phyloP scores from a whole-genome alignment of 495 filamentous ascomycete species.

The Tuber umbilicatum region DNA sequence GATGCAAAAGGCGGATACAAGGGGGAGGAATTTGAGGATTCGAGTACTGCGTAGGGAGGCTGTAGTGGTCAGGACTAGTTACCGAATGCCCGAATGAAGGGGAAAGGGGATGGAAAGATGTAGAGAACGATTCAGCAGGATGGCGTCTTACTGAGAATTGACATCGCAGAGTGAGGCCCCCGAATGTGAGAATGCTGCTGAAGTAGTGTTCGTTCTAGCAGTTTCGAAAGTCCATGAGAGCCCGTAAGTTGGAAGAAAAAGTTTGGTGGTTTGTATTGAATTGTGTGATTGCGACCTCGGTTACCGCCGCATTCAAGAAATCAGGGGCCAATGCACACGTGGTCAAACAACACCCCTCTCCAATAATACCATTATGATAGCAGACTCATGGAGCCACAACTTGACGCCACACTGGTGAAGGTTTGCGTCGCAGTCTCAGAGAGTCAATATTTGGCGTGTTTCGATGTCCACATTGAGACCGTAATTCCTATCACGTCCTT shows the following conservation, averaged over 20 bases:
- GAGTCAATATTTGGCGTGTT: no score
- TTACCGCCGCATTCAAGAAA: neutral
- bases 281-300: neutral
- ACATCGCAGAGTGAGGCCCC: neutral
- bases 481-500: no score
- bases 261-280: neutral
- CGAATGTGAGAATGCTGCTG: neutral
- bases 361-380: no score
- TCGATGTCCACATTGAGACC: no score
- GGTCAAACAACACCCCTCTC: neutral
- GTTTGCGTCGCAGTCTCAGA: no score
- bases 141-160: conserved; percentile 2
- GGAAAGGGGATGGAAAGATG: neutral
- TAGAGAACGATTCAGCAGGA: neutral
- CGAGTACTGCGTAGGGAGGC: conserved; percentile 53
- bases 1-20: conserved; percentile 80
- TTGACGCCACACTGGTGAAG: no score
- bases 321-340: neutral
- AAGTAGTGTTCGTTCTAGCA: neutral
- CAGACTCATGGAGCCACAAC: no score
- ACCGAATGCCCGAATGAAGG: neutral
- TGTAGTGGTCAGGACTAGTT: conserved; percentile 3
- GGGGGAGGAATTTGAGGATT: conserved; percentile 67
- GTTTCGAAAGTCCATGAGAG: neutral
- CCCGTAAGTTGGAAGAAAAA: neutral